These are phyloP conservation scores for Cladophialophora immunda DNA, from an alignment of 2,329 filamentous ascomycete genomes.

Conservation along the genomic window DNA sequence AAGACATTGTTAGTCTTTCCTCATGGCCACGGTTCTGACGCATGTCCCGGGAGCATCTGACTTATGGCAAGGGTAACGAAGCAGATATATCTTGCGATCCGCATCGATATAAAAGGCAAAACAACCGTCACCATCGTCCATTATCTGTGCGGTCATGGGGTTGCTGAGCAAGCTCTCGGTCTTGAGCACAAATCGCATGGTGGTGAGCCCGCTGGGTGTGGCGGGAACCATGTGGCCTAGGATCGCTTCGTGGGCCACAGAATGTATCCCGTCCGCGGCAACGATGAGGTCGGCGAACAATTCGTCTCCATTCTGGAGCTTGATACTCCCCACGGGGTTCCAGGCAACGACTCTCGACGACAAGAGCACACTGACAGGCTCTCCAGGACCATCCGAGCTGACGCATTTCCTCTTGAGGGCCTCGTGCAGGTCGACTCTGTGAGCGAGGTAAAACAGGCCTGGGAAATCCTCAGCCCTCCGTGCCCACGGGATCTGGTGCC, in stretches of 20 bases:
- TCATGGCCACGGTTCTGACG: neutral
- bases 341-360: conserved; percentile 36
- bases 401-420: conserved; percentile 15
- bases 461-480: neutral
- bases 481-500: conserved; percentile 6
- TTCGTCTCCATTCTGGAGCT: conserved; percentile 42
- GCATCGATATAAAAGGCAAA: conserved; percentile 15
- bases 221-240: conserved; percentile 13
- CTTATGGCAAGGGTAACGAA: conserved; percentile 22
- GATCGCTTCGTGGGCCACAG: conserved; percentile 41
- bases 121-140: conserved; percentile 16
- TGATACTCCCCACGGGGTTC: conserved; percentile 38
- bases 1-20: neutral
- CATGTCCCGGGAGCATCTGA: neutral
- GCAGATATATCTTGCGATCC: neutral
- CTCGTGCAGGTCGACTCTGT: conserved; percentile 46
- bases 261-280: conserved; percentile 51
- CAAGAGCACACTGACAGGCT: conserved; percentile 40
- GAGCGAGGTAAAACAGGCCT: conserved; percentile 37
- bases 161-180: conserved; percentile 13
- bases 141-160: conserved; percentile 12
- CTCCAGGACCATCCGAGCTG: neutral
- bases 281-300: conserved; percentile 49
- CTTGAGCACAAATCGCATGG: conserved; percentile 13
- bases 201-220: conserved; percentile 9